A percentile compares a stretch with the other conserved stretches of the same genome.
Conservation (phyloP, 495 filamentous ascomycete genomes). For the Podospora didyma region DNA sequence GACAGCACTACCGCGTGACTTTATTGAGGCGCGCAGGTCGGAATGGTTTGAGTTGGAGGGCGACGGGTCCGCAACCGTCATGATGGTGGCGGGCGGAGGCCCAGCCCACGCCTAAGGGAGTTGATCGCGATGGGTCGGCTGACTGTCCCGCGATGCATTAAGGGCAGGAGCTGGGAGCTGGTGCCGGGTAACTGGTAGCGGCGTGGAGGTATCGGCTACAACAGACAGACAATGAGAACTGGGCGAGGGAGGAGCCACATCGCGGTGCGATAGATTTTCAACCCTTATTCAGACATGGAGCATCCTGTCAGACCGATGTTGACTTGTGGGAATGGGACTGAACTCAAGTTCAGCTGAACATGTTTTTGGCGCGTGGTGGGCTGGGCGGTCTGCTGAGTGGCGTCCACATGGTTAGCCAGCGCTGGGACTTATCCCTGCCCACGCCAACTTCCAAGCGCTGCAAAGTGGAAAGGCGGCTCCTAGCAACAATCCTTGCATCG, state of each 20-base stretch:
- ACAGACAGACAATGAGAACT: too few relatives aligned
- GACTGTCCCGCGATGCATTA: conserved; percentile 10
- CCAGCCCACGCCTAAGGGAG: conserved; percentile 1
- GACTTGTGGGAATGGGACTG: background rate
- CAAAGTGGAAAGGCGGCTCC: too few relatives aligned
- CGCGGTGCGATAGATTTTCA: too few relatives aligned
- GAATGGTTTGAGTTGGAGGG: conserved; percentile 23
- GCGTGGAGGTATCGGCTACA: too few relatives aligned
- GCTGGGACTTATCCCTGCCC: too few relatives aligned
- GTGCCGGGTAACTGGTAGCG: background rate
- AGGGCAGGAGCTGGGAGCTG: background rate
- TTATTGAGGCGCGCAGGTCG: conserved; percentile 16
- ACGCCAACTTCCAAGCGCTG: too few relatives aligned
- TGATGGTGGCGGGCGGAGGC: conserved; percentile 8
- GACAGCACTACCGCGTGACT: conserved; percentile 12
- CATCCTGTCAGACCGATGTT: background rate
- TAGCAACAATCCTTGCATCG: too few relatives aligned
- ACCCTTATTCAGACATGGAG: background rate
- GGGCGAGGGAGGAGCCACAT: too few relatives aligned
- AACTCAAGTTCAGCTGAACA: background rate
- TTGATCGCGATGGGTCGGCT: background rate
- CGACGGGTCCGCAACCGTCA: conserved; percentile 19
- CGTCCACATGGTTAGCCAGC: too few relatives aligned
- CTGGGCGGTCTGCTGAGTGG: too few relatives aligned
- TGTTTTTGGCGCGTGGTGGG: background rate